phyloP scores from a whole-genome alignment of 768 basidiomycete genomes.

The Tubosaeta brunneosetosa region DNA sequence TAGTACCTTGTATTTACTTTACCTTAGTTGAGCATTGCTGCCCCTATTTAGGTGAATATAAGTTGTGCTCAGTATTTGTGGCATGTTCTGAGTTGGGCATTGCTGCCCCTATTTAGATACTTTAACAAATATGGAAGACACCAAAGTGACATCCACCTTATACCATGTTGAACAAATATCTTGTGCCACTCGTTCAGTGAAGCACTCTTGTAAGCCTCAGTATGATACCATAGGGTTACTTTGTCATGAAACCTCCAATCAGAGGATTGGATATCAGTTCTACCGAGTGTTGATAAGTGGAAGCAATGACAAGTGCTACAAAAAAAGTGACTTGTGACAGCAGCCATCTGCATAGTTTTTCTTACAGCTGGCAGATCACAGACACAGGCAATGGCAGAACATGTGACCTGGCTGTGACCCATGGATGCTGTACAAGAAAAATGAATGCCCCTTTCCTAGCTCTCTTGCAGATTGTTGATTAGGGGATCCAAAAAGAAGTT shows the following conservation, averaged over 20 bases:
- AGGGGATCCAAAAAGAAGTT: slow-evolving; percentile 31
- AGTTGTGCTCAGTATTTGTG: no score
- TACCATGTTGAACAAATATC: no score
- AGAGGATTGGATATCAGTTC: background rate
- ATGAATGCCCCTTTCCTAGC: background rate
- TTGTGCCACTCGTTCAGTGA: background rate
- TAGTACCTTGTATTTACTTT: no score
- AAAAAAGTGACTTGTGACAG: background rate
- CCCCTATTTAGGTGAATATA: no score
- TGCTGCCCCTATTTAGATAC: no score
- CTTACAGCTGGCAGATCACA: background rate
- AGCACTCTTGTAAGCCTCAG: background rate
- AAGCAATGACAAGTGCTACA: background rate
- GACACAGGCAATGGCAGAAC: slow-evolving; percentile 17
- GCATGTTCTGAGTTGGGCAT: no score
- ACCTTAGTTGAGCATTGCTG: no score
- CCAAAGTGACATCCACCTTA: no score
- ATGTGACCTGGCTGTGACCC: background rate
- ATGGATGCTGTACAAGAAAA: slow-evolving; percentile 13
- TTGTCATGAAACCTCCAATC: background rate
- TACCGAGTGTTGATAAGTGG: background rate
- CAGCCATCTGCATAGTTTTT: no score
- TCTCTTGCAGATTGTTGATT: slow-evolving; percentile 22
- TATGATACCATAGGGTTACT: background rate
- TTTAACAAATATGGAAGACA: no score